phyloP scores from a whole-genome alignment of 495 filamentous ascomycete genomes.

The Recurvomyces mirabilis region DNA sequence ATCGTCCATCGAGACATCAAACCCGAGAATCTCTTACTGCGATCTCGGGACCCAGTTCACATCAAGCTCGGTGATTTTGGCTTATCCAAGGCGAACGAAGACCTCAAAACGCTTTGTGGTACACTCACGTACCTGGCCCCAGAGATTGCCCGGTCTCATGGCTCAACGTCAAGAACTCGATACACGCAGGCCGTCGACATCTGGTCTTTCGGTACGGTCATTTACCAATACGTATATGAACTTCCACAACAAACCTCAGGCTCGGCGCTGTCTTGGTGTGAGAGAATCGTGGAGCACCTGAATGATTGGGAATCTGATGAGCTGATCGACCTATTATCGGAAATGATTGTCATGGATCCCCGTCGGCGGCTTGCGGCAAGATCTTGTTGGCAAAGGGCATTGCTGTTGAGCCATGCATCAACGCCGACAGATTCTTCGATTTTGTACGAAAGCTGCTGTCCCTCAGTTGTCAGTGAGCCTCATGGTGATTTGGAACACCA shows the following conservation, averaged over 20 bases:
- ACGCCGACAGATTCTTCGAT: not conserved
- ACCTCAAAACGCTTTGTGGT: too few relatives aligned
- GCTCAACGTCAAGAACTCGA: not conserved
- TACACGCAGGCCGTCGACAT: not conserved
- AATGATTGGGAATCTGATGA: not conserved
- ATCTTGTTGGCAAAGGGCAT: not conserved
- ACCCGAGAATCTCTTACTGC: too few relatives aligned
- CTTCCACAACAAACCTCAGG: not conserved
- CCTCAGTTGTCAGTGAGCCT: not conserved
- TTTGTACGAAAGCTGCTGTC: not conserved
- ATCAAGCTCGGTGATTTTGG: too few relatives aligned
- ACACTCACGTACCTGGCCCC: not conserved
- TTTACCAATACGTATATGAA: not conserved
- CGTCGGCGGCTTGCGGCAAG: not conserved
- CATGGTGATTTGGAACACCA: not conserved
- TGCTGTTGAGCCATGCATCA: not conserved
- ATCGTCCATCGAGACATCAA: too few relatives aligned
- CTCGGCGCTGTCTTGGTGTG: not conserved
- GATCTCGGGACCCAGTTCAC: too few relatives aligned
- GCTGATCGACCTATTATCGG: not conserved
- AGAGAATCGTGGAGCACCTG: not conserved
- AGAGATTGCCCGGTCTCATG: not conserved
- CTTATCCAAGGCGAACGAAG: too few relatives aligned
- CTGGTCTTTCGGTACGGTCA: not conserved
- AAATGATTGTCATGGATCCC: conserved; percentile 1